Base-by-base conservation (phyloP, 306 rosid species). In the Trifolium pratense region DNA sequence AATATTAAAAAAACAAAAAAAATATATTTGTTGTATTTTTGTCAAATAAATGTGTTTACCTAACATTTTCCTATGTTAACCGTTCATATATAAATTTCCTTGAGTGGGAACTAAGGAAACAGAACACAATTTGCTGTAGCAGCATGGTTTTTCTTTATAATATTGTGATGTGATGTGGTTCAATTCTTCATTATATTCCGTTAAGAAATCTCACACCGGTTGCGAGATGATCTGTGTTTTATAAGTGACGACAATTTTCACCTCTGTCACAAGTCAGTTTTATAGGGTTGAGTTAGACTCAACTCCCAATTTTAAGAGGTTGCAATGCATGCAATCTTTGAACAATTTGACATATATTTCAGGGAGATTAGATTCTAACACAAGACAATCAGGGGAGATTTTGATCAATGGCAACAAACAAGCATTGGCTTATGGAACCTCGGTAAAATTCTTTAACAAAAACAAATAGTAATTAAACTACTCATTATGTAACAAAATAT, bases 321-420 rank as follows among this genome's bases (percentile, higher is more conserved):
- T 59, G 13, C 39, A 26, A 61, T 21, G 14, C n/a, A 53, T 59
- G 5, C n/a, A 3, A 6, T 21, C 8, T 16, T 29, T 10, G 18
- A 34, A 23, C 25, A 48, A 11, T 66, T 18, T 45, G n/a, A 57
- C 46, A 39, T 57, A 12, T 20, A 67, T 72, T 77, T 25, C 75
- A 81, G 82, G 85, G 12, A 78, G 86, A 74, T 62, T 82, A 62
- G 52, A 58, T 26, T 82, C 86, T 21, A 45, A 78, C 66, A 73
- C 59, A 68, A 82, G 79, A 8, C 80, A 82, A 68, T 21, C 66
- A 0, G 82, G 86, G 18, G 80, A 82, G 49, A 78, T 82, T 68
- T 66, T 73, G 5, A 36, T 78, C 69, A 82, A 78, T 17, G 82
- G 86, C 1, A 60, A 46, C 64, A 82, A 77, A 60, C 79, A 77